These are phyloP conservation scores for Leucaena leucocephala DNA, from an alignment of 306 rosid species.

Conservation along the genomic window DNA sequence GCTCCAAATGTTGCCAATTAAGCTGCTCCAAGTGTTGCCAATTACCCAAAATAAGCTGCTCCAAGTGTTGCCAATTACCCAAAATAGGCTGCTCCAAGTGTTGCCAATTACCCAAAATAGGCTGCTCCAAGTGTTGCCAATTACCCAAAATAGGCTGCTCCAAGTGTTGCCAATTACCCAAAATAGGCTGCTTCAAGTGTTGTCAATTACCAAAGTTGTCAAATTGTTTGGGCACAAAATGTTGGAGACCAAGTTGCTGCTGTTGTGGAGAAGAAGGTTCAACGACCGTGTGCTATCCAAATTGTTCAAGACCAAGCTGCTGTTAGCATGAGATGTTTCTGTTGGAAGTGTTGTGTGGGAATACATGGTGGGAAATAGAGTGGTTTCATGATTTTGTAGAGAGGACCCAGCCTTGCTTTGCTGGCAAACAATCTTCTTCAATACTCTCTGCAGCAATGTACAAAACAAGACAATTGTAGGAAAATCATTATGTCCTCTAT, in stretches of 20 bases:
- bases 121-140: background rate
- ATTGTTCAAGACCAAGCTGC: slow-evolving; percentile 40
- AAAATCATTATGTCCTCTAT: slow-evolving; percentile 23
- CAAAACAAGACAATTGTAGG: slow-evolving; percentile 43
- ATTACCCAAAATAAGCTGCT: background rate
- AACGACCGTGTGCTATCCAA: slow-evolving; percentile 43
- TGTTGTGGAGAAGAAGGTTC: slow-evolving; percentile 35
- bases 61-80: background rate
- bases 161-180: background rate
- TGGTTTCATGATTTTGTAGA: slow-evolving; percentile 51
- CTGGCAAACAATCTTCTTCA: slow-evolving; percentile 38
- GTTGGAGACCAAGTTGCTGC: slow-evolving; percentile 52
- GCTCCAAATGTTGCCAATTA: background rate
- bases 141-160: background rate
- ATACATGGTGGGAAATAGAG: slow-evolving; percentile 43
- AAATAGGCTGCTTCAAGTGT: background rate
- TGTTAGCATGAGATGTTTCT: slow-evolving; percentile 48
- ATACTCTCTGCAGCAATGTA: slow-evolving; percentile 53
- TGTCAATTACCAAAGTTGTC: slow-evolving; percentile 23
- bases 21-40: background rate
- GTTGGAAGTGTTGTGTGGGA: slow-evolving; percentile 66
- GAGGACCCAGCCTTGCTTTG: slow-evolving; percentile 46
- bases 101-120: background rate
- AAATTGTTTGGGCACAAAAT: background rate
- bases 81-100: slow-evolving; percentile 23